phyloP scores from a whole-genome alignment of 139 green algal species.

The Edaphochlamys debaryana region DNA sequence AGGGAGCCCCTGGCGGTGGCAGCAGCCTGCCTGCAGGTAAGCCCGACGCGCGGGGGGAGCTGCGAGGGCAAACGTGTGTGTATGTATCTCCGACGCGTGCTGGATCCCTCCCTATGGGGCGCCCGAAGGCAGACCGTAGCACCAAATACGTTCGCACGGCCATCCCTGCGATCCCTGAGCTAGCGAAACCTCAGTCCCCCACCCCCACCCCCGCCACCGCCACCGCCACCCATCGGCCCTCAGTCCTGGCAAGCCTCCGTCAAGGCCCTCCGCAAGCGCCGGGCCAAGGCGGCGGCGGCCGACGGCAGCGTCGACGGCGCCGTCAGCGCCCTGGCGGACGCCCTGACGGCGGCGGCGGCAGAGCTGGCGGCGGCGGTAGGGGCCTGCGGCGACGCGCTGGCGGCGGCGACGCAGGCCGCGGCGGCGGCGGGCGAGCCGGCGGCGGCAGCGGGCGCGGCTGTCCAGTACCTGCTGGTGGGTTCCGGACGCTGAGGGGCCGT shows the following conservation, averaged over 20 bases:
- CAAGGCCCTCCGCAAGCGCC: constrained; percentile 1
- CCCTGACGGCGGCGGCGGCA: neutral
- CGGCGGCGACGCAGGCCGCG: neutral
- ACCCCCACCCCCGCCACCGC: neutral
- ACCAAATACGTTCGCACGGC: neutral
- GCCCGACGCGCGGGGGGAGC: neutral
- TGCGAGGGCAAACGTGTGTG: neutral
- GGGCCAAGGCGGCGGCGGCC: neutral
- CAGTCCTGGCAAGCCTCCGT: constrained; percentile 18
- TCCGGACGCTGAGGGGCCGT: neutral
- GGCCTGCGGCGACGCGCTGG: neutral
- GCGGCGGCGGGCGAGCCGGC: neutral
- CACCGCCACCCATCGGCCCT: neutral
- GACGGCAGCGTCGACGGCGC: neutral
- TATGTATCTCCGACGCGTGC: neutral
- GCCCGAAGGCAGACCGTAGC: neutral
- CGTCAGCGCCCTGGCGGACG: neutral
- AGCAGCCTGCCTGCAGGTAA: constrained; percentile 14
- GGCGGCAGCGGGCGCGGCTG: neutral
- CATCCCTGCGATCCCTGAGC: too few species aligned
- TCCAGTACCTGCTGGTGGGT: neutral
- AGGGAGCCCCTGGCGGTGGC: constrained; percentile 6
- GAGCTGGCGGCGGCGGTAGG: neutral
- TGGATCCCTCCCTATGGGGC: neutral
- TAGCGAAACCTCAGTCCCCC: too few species aligned